These are phyloP conservation scores for Cenchrus fungigraminus DNA, from an alignment of 176 grass and related monocot species.

Conservation along the genomic window DNA sequence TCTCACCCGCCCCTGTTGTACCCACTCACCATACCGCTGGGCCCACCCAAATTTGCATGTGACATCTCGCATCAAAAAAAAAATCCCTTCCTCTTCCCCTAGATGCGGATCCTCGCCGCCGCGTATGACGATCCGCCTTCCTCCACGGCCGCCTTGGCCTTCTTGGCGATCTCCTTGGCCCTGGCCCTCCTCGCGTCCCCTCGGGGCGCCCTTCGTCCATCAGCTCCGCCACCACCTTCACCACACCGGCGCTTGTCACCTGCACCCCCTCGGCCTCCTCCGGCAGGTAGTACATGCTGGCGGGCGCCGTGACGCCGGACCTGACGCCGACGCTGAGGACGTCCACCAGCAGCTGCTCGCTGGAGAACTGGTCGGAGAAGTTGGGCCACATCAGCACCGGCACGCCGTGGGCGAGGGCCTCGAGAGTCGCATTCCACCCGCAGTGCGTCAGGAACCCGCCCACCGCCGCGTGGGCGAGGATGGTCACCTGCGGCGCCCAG, in stretches of 20 bases:
- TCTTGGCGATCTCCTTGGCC: too few species aligned
- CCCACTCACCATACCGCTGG: too few species aligned
- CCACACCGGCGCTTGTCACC: slow-evolving; percentile 37
- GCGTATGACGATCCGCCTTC: too few species aligned
- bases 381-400: slow-evolving; percentile 64
- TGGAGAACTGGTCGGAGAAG: slow-evolving; percentile 59
- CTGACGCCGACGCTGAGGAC: slow-evolving; percentile 57
- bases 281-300: not conserved
- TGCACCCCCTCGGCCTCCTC: slow-evolving; percentile 23
- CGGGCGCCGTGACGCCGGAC: slow-evolving; percentile 45
- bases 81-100: too few species aligned
- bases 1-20: too few species aligned
- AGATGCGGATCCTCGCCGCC: too few species aligned
- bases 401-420: slow-evolving; percentile 54
- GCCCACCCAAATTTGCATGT: too few species aligned
- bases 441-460: slow-evolving; percentile 67
- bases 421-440: slow-evolving; percentile 67
- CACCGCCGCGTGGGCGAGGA: slow-evolving; percentile 53
- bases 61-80: too few species aligned
- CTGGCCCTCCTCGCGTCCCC: too few species aligned
- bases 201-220: slow-evolving; percentile 21
- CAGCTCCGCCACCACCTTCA: slow-evolving; percentile 35
- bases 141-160: too few species aligned
- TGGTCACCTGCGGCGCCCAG: slow-evolving; percentile 65
- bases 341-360: slow-evolving; percentile 63